These are phyloP conservation scores for Colletotrichum nymphaeae DNA, from an alignment of 2,329 filamentous ascomycete species.

Conservation along the genomic window DNA sequence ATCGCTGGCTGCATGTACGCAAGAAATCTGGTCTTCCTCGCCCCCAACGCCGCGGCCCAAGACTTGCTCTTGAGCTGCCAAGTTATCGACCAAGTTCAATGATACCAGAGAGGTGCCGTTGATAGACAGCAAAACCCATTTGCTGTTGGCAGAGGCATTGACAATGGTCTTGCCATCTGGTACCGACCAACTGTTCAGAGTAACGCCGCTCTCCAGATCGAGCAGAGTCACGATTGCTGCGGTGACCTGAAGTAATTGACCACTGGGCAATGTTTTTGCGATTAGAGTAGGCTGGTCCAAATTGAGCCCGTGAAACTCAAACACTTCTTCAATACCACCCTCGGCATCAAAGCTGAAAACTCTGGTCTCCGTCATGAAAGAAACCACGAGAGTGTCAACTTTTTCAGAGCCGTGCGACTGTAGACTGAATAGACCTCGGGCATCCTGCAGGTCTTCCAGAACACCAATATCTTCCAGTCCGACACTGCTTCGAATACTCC, in stretches of 20 bases:
- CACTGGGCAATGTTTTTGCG: slow-evolving; percentile 66
- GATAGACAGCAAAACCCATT: slow-evolving; percentile 78
- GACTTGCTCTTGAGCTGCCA: slow-evolving; percentile 69
- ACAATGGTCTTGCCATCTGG: slow-evolving; percentile 72
- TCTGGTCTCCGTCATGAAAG: slow-evolving; percentile 85
- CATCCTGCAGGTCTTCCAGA: slow-evolving; percentile 80
- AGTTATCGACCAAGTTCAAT: slow-evolving; percentile 69
- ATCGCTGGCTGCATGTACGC: slow-evolving; percentile 78
- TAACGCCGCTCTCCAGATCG: slow-evolving; percentile 34
- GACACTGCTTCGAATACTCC: slow-evolving; percentile 93
- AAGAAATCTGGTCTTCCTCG: slow-evolving; percentile 80
- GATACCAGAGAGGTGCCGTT: slow-evolving; percentile 80
- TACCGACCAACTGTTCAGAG: slow-evolving; percentile 31
- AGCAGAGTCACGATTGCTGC: slow-evolving; percentile 22
- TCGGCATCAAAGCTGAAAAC: slow-evolving; percentile 80
- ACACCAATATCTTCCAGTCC: slow-evolving; percentile 89
- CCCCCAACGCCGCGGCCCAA: slow-evolving; percentile 61
- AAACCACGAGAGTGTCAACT: slow-evolving; percentile 80
- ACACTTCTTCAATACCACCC: slow-evolving; percentile 88
- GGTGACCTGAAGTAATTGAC: slow-evolving; percentile 32
- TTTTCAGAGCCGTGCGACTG: slow-evolving; percentile 59
- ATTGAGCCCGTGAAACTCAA: slow-evolving; percentile 77
- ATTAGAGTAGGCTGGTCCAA: slow-evolving; percentile 78
- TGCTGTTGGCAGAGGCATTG: slow-evolving; percentile 79
- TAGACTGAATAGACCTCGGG: slow-evolving; percentile 79